A percentile compares a stretch with the other conserved stretches of the same genome.
Conservation (phyloP, 306 rosid species). For the Vigna nakashimae region DNA sequence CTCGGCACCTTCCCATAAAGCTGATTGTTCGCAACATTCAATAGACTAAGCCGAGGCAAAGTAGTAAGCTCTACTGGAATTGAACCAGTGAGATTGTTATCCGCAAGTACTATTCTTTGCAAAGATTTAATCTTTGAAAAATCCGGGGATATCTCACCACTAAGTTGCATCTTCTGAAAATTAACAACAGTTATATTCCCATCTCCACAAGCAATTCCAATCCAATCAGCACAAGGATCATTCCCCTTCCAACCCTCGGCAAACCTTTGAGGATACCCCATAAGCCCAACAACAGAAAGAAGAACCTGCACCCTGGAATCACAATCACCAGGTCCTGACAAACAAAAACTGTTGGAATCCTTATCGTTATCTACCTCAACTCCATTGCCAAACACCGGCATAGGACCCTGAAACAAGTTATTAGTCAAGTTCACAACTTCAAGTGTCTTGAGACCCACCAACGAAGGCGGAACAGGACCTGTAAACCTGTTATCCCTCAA, state of each 20-base stretch:
- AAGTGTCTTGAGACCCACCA: constrained; percentile 60
- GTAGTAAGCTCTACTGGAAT: constrained; percentile 69
- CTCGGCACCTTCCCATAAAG: constrained; percentile 70
- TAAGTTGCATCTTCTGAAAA: constrained; percentile 81
- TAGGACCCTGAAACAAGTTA: constrained; percentile 73
- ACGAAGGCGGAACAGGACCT: constrained; percentile 74
- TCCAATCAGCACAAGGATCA: constrained; percentile 78
- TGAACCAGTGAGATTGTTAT: constrained; percentile 72
- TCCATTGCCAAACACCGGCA: constrained; percentile 62
- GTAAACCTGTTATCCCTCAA: constrained; percentile 80
- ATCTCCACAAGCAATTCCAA: constrained; percentile 72
- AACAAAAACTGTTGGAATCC: constrained; percentile 74
- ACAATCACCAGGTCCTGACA: constrained; percentile 65
- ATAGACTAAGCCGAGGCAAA: constrained; percentile 61
- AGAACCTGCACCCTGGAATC: constrained; percentile 62
- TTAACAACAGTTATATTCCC: constrained; percentile 66
- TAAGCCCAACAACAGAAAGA: constrained; percentile 57
- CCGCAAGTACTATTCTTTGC: constrained; percentile 68
- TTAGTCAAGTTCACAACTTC: constrained; percentile 75
- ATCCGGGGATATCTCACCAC: constrained; percentile 68
- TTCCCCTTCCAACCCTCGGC: constrained; percentile 82
- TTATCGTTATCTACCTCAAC: constrained; percentile 66
- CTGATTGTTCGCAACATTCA: constrained; percentile 73
- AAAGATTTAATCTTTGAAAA: constrained; percentile 64
- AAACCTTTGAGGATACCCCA: constrained; percentile 77